Evolutionary conservation across 805 yeast genomes (phyloP), one percentile per base, ranked within the genome.

Genomic region (Zygosaccharomyces kombuchaensis): DNA sequence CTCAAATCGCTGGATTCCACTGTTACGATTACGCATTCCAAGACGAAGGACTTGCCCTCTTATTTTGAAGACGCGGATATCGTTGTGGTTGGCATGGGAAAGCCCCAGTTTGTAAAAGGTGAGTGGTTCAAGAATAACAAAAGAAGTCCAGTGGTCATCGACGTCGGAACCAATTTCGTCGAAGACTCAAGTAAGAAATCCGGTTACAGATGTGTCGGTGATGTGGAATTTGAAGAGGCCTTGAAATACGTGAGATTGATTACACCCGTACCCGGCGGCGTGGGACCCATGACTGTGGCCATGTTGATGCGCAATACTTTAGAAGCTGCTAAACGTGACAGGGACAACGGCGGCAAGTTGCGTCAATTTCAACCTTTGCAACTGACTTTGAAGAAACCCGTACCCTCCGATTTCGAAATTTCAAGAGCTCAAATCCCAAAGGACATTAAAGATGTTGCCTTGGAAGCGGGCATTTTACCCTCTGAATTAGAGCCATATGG

Each of bases 241-340:
- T 46, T 52, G 9, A 54, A 63, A 32, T 47, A 58, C 30, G 63
- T 68, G 32, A 67, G 70, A 43, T 73, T 75, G 56, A 72, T 85
- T 52, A 86, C 95, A n/a, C 95, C 95, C 8, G 95, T 86, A 47
- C 95, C 95, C 43, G 95, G 95, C 63, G 95, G 95, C 54, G 95
- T 86, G 53, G 95, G 95, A 43, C 95, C 95, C 61, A 86, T 86
- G 95, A 86, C 95, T 10, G 91, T 86, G 37, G 93, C 93, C 22
- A 82, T 82, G 80, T 71, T 86, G 46, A 77, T 84, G 64, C 80
- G 80, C 53, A 86, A 86, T 63, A 89, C 85, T 23, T 70, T 81
- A 31, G 67, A 72, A 45, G 84, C 90, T 42, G 90, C 93, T 32
- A 75, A 81, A 62, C 71, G 73, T 50, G 72, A 57, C 22, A 50